A percentile compares a stretch with the other conserved stretches of the same genome.
Conservation (phyloP, 2,329 filamentous ascomycete species). For the Aspergillus sp. region DNA sequence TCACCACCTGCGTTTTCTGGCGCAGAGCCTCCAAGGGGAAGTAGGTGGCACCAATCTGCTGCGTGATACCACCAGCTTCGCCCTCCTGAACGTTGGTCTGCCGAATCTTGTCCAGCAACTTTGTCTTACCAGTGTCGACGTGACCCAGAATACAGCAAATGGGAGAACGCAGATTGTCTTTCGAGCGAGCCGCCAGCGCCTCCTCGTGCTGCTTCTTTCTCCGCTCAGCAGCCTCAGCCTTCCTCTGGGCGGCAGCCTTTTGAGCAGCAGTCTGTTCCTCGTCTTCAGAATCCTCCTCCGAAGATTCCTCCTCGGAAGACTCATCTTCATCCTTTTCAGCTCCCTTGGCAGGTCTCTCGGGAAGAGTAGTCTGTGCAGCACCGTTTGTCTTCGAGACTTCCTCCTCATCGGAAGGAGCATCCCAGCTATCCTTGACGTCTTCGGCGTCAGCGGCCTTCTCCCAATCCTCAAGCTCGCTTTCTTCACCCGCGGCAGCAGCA, state of each 20-base stretch:
- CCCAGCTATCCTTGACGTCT: constrained; percentile 91
- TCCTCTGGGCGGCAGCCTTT: constrained; percentile 71
- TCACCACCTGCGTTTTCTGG: constrained; percentile 91
- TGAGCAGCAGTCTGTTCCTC: constrained; percentile 72
- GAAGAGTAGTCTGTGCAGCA: constrained; percentile 25
- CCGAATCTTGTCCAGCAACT: constrained; percentile 95
- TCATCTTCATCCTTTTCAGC: constrained; percentile 24
- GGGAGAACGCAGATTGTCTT: constrained; percentile 91
- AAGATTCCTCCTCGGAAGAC: constrained; percentile 34
- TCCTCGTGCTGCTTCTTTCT: constrained; percentile 89
- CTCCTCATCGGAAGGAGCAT: constrained; percentile 61
- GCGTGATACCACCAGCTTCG: constrained; percentile 98
- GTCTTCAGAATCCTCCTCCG: constrained; percentile 58
- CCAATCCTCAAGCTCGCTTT: constrained; percentile 72
- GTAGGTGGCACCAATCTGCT: constrained; percentile 99
- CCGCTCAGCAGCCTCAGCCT: constrained; percentile 84
- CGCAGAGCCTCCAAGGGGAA: constrained; percentile 92
- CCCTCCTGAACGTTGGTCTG: constrained; percentile 99
- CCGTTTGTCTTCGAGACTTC: constrained; percentile 55
- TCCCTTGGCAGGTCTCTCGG: constrained; percentile 17
- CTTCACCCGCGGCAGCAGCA: constrained; percentile 54
- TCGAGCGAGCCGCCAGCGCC: constrained; percentile 84
- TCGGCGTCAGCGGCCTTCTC: constrained; percentile 75
- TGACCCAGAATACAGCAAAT: constrained; percentile 99
- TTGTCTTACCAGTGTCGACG: constrained; percentile 99